Evolutionary conservation across 2,329 filamentous ascomycete species (phyloP), one percentile per base, ranked within the genome.

Genomic region (Colletotrichum liriopes): DNA sequence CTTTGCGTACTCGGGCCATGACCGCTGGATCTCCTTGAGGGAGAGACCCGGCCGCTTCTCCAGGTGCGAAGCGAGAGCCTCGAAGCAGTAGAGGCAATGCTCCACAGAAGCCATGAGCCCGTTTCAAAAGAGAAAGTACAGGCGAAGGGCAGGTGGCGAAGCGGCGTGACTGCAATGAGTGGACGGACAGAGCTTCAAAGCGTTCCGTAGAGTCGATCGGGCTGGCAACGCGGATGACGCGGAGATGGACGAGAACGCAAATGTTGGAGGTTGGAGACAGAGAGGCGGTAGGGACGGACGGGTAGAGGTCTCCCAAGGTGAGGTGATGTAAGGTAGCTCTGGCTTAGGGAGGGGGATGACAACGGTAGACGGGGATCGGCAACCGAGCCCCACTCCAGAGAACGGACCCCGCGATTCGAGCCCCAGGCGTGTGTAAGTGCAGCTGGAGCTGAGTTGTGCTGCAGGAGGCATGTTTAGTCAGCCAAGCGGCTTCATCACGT

Each of bases 81-180:
- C 96, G 86, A 99, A 98, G 86, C 95, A 98, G 83, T 92, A 95
- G 78, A 96, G 91, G 83, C 95, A 98, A 83, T 98, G 96, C 72
- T 92, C 92, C 77, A 90, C 84, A 69, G 93, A 93, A 60, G 96
- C 96, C 96, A 98, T 98, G 76, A 67, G 69, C 60, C 65, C 72
- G 67, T 72, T 70, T 70, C 59, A 49, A 69, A 35, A 20, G 23
- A 35, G 29, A 29, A 29, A 29, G 39, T 16, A 26, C 45, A 26
- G 29, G n/a, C 14, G 60, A 39, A 49, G 32, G 32, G 60, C 41
- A 16, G 23, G 61, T 63, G 43, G 45, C 52, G 54, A 65, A 51
- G 54, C 63, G 58, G 49, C 62, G 67, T 45, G 47, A 43, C 37
- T 29, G 61, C 18, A 64, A 47, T 41, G 18, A 63, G 35, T 51